Evolutionary conservation across 2,329 filamentous ascomycete genomes (phyloP).

Genomic region (Colletotrichum sp.): DNA sequence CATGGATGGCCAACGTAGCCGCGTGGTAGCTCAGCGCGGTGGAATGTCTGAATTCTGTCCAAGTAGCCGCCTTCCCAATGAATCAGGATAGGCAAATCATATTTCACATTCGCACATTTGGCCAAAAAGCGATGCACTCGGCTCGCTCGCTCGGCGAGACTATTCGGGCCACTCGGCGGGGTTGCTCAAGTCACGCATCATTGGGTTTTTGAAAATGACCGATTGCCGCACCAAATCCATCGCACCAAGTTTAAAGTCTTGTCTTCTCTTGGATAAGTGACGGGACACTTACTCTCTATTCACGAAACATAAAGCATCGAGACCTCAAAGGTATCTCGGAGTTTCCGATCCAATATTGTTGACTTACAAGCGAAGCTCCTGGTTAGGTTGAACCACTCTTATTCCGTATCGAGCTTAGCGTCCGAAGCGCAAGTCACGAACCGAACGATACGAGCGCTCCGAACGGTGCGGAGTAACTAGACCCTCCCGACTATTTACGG

Average conservation of each 20-base stretch:
- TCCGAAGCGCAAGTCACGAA: neutral
- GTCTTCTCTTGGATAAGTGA: neutral
- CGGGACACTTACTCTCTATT: neutral
- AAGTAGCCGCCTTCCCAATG: neutral
- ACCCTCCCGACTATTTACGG: neutral
- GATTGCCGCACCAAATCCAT: neutral
- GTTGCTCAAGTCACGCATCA: neutral
- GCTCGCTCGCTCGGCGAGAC: neutral
- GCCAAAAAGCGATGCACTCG: neutral
- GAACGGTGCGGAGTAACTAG: neutral
- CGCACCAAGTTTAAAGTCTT: neutral
- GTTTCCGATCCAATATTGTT: neutral
- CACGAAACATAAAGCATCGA: neutral
- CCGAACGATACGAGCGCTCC: constrained; percentile 10
- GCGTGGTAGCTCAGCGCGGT: neutral
- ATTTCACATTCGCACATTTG: neutral
- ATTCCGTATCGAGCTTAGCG: neutral
- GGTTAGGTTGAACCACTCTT: neutral
- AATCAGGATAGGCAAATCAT: neutral
- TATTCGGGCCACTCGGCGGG: neutral
- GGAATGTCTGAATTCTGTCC: rapidly evolving
- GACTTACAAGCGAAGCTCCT: neutral
- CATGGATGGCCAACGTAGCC: neutral
- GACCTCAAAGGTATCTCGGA: neutral
- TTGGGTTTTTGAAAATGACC: neutral